Evolutionary conservation across 2,329 filamentous ascomycete species (phyloP), one percentile per base, ranked within the genome.

Genomic region (Curvularia eragrostidis): DNA sequence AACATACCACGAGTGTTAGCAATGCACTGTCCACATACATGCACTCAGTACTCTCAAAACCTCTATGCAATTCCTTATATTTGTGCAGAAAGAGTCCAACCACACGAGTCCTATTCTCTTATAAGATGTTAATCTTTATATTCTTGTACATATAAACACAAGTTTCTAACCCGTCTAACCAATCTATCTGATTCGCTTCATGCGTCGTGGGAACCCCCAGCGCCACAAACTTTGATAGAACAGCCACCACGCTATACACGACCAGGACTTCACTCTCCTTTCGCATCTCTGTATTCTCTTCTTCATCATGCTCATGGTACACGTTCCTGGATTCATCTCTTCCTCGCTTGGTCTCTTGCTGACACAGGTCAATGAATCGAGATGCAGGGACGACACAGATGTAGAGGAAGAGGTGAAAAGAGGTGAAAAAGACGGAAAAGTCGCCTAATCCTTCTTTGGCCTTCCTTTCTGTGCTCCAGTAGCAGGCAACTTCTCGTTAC

Each of bases 361-460:
- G 12, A 12, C 26, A 12, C 9, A 3, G 24, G 24, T 4, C 23
- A 43, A 3, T 1, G 21, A 12, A 6, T 2, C 3, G 6, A 19
- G 15, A 13, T 8, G 42, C 15, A 46, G 24, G 15, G 7, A 44
- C 3, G 21, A 13, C 18, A 24, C 19, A 23, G 24, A 42, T 19
- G 12, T 9, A 23, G 41, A 26, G 3, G 41, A 3, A 6, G 21
- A 12, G 21, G 41, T 4, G 21, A n/a, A 13, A 18, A 38, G 34
- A 38, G n/a, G 34, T 3, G 9, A 43, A n/a, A 13, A 41, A 23
- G 32, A 7, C 34, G 6, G 28, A 13, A 36, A n/a, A 36, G 15
- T 9, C 15, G 34, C n/a, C 38, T 65, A 73, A 55, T 75, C 70
- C 49, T 67, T 68, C 65, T 75, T 73, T n/a, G 66, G 59, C 52